phyloP scores from a whole-genome alignment of 129 eudicot species.

The Flaveria brownii region DNA sequence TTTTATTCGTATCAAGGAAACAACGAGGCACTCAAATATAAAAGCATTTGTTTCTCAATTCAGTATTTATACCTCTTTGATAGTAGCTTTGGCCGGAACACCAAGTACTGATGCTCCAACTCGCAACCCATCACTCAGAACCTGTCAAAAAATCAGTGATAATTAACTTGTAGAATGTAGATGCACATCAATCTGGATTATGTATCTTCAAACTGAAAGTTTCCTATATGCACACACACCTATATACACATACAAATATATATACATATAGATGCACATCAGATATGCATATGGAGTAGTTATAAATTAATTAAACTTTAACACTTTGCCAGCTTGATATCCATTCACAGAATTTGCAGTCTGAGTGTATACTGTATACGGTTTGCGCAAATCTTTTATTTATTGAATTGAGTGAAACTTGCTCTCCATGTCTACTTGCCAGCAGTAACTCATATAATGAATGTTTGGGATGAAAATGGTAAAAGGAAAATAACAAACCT shows the following conservation, averaged over 20 bases:
- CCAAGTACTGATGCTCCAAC: slow-evolving; percentile 98
- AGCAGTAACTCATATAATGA: background rate
- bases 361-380: background rate
- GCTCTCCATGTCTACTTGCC: slow-evolving; percentile 7
- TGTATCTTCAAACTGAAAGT: background rate
- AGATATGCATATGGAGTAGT: background rate
- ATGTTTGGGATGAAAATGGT: slow-evolving; percentile 13
- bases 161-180: background rate
- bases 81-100: slow-evolving; percentile 97
- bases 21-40: background rate
- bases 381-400: background rate
- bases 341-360: background rate
- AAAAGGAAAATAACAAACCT: slow-evolving; percentile 49
- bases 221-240: background rate
- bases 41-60: background rate
- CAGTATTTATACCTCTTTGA: slow-evolving; percentile 70
- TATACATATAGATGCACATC: background rate
- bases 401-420: background rate
- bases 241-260: background rate
- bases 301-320: background rate
- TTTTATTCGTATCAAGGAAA: slow-evolving; percentile 5
- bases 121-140: slow-evolving; percentile 69
- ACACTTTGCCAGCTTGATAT: background rate
- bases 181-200: background rate
- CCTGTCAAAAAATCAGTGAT: slow-evolving; percentile 46